These are phyloP conservation scores for Amanita rimosa DNA, from an alignment of 768 basidiomycete species.

Conservation along the genomic window DNA sequence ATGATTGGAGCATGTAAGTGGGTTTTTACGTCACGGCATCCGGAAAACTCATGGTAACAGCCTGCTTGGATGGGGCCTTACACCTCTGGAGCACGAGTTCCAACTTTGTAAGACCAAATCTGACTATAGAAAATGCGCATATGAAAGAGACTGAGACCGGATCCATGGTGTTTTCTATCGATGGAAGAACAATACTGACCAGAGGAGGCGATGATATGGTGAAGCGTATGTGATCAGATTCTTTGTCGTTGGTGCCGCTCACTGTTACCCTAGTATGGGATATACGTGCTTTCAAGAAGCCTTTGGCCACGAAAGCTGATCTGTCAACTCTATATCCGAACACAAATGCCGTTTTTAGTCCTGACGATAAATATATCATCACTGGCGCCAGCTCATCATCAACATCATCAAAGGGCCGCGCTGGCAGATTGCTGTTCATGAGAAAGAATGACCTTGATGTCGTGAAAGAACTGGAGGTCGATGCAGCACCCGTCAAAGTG, in stretches of 20 bases:
- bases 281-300: constrained; percentile 81
- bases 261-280: constrained; percentile 71
- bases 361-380: constrained; percentile 82
- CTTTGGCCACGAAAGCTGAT: constrained; percentile 53
- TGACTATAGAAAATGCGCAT: constrained; percentile 82
- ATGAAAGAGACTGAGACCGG: constrained; percentile 79
- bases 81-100: constrained; percentile 90
- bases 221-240: constrained; percentile 55
- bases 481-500: constrained; percentile 79
- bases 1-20: constrained; percentile 75
- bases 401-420: constrained; percentile 52
- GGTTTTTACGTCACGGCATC: constrained; percentile 4
- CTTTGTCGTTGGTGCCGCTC: constrained; percentile 5
- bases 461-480: constrained; percentile 55
- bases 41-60: constrained; percentile 26
- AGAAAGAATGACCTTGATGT: constrained; percentile 58
- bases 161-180: constrained; percentile 79
- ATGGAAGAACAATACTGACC: constrained; percentile 76
- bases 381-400: constrained; percentile 67
- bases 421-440: constrained; percentile 67
- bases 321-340: constrained; percentile 77
- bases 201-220: constrained; percentile 93
- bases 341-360: constrained; percentile 92
- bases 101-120: constrained; percentile 88
- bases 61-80: constrained; percentile 83